These are phyloP conservation scores for Clohesyomyces aquaticus DNA, from an alignment of 495 filamentous ascomycete genomes.

Conservation along the genomic window DNA sequence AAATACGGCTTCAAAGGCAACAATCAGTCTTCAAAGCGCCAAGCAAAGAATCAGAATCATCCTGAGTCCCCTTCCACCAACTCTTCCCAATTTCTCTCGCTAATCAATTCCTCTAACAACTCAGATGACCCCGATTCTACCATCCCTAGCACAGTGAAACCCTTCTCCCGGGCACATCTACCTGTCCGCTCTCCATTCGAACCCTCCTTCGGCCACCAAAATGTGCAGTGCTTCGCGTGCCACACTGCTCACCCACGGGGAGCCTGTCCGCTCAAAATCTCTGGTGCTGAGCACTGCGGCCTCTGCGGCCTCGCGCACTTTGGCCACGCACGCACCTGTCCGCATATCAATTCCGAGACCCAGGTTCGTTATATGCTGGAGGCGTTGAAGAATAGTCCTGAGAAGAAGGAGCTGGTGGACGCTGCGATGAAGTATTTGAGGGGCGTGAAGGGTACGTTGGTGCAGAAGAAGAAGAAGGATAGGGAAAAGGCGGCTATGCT, in stretches of 20 bases:
- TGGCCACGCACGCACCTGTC: slow-evolving; percentile 59
- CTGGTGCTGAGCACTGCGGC: slow-evolving; percentile 65
- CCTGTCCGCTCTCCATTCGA: slow-evolving; percentile 31
- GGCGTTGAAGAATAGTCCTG: slow-evolving; percentile 60
- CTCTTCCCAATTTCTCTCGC: not conserved
- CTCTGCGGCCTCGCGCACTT: slow-evolving; percentile 72
- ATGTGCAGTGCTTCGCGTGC: slow-evolving; percentile 59
- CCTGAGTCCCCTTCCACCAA: too few relatives aligned
- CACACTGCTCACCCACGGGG: slow-evolving; percentile 56
- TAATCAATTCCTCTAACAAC: not conserved
- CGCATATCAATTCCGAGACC: slow-evolving; percentile 60
- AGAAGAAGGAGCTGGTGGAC: slow-evolving; percentile 57
- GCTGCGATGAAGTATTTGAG: slow-evolving; percentile 59
- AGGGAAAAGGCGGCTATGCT: slow-evolving; percentile 27
- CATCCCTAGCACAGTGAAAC: slow-evolving; percentile 17
- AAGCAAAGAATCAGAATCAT: too few relatives aligned
- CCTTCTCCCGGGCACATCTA: slow-evolving; percentile 27
- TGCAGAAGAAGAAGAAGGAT: slow-evolving; percentile 51
- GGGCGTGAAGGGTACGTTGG: slow-evolving; percentile 59
- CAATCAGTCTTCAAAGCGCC: not conserved
- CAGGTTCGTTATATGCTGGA: slow-evolving; percentile 65
- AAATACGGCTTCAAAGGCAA: not conserved
- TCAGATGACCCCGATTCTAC: not conserved
- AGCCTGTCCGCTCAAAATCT: slow-evolving; percentile 62
- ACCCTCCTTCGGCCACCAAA: slow-evolving; percentile 9